Conservation (phyloP, 2,329 filamentous ascomycete species). For the Colletotrichum eremochloae region DNA sequence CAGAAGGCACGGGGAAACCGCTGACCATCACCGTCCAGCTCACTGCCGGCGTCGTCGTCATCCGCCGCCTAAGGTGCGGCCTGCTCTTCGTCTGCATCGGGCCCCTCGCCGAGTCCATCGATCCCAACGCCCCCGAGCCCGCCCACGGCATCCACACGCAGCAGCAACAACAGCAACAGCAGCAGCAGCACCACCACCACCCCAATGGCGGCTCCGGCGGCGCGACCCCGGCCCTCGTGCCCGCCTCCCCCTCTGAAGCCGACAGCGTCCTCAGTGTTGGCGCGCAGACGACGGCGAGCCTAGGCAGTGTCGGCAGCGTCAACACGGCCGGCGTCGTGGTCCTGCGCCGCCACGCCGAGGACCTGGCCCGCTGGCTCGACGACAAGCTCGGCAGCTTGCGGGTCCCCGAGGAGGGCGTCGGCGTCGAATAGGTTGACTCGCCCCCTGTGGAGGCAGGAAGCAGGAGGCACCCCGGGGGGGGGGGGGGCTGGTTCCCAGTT, state of each 20-base stretch:
- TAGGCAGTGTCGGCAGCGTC: conserved; percentile 54
- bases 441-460: no score
- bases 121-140: conserved; percentile 39
- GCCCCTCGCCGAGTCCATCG: conserved; percentile 51
- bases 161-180: conserved; percentile 23
- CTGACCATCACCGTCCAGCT: conserved; percentile 70
- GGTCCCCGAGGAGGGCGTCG: conserved; percentile 66
- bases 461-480: no score
- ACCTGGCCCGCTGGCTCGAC: conserved; percentile 71
- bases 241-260: conserved; percentile 57
- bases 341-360: conserved; percentile 69
- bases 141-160: neutral
- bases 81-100: conserved; percentile 74
- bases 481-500: neutral
- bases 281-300: conserved; percentile 59
- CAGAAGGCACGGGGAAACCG: conserved; percentile 48
- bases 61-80: conserved; percentile 69
- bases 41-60: conserved; percentile 69
- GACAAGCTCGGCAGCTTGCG: conserved; percentile 67
- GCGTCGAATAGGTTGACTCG: conserved; percentile 46
- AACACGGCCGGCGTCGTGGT: conserved; percentile 62
- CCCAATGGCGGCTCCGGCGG: conserved; percentile 47
- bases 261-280: conserved; percentile 62
- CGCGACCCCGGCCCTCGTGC: conserved; percentile 44
- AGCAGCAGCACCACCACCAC: conserved; percentile 40